phyloP scores from a whole-genome alignment of 371 early-diverging fungal species.

The Syncephalis fuscata region DNA sequence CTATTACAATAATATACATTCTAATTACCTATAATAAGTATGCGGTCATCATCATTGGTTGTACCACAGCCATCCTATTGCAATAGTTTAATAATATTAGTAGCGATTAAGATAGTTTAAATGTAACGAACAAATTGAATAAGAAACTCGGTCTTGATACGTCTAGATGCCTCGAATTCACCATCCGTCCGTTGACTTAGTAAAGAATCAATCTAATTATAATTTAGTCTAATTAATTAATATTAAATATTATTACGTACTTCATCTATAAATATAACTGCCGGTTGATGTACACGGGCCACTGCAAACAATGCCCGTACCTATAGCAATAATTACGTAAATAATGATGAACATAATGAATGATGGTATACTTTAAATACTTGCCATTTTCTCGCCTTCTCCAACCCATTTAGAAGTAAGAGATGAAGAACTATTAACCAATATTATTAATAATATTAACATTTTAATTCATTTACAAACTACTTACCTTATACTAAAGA shows the following conservation, averaged over 20 bases:
- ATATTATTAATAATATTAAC: not conserved
- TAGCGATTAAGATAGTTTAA: not conserved
- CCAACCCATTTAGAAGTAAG: conserved; percentile 94
- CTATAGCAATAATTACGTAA: not conserved
- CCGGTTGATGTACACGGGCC: conserved; percentile 71
- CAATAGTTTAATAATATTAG: not conserved
- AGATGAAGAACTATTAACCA: conserved; percentile 41
- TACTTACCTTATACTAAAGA: conserved; percentile 60
- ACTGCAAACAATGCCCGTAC: conserved; percentile 79
- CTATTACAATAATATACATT: not conserved
- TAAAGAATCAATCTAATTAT: conserved; percentile 69
- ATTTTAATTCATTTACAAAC: not conserved
- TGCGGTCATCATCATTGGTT: conserved; percentile 44
- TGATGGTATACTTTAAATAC: not conserved
- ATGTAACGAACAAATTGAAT: conserved; percentile 38
- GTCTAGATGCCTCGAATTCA: conserved; percentile 73
- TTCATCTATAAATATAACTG: conserved; percentile 79
- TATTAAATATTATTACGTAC: not conserved
- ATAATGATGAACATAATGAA: not conserved
- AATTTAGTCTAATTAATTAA: not conserved
- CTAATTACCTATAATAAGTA: conserved; percentile 62
- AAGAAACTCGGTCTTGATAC: conserved; percentile 76
- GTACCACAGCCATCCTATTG: conserved; percentile 55
- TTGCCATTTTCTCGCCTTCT: conserved; percentile 91
- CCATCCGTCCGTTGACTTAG: conserved; percentile 78